Evolutionary conservation across 495 filamentous ascomycete genomes (phyloP).

Genomic region (Aspergillus ellipticus): DNA sequence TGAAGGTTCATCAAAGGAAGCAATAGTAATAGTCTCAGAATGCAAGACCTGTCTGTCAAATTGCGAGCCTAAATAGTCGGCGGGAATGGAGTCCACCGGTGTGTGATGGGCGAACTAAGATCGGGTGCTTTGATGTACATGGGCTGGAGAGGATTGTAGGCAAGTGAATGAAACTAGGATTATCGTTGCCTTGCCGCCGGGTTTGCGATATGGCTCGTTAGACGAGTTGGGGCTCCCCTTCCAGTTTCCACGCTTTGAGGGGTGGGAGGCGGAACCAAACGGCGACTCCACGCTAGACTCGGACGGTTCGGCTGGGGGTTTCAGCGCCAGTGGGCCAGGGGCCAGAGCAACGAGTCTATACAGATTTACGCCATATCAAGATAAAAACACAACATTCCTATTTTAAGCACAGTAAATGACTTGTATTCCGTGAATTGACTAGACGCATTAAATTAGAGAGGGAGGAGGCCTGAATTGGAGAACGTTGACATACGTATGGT

Average conservation of each 20-base stretch:
- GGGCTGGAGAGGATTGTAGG: slow-evolving; percentile 8
- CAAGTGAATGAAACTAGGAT: slow-evolving; percentile 13
- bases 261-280: slow-evolving; percentile 15
- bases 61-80: slow-evolving; percentile 31
- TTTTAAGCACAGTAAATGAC: no score
- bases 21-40: slow-evolving; percentile 21
- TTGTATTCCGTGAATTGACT: no score
- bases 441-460: neutral
- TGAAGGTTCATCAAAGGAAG: slow-evolving; percentile 27
- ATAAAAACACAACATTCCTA: no score
- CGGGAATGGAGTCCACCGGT: slow-evolving; percentile 25
- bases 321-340: slow-evolving; percentile 15
- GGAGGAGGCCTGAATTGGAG: neutral
- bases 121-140: slow-evolving; percentile 16
- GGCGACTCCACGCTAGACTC: slow-evolving; percentile 10
- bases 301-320: slow-evolving; percentile 14
- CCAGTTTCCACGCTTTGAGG: slow-evolving; percentile 12
- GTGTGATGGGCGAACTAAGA: slow-evolving; percentile 13
- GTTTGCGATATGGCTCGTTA: slow-evolving; percentile 42
- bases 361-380: no score
- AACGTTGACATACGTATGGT: neutral
- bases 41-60: slow-evolving; percentile 26
- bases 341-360: neutral
- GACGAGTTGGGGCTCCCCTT: slow-evolving; percentile 22
- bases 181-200: slow-evolving; percentile 32